Evolutionary conservation across 257 asterid genomes (phyloP), one percentile per base, ranked within the genome.

Genomic region (Solanum sejunctum): DNA sequence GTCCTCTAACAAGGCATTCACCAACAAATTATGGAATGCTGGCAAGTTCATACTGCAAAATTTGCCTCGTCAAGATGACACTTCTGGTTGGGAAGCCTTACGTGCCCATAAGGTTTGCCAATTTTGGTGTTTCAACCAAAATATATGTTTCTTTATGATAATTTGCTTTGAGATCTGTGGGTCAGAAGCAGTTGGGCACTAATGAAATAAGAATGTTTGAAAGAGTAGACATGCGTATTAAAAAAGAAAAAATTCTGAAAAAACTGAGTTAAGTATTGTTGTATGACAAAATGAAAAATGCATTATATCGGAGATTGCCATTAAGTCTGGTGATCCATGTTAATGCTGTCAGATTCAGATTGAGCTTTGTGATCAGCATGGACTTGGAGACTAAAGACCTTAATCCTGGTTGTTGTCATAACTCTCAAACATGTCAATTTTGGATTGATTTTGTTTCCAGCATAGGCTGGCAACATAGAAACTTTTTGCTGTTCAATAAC

Each of bases 1-100:
- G 91, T 87, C 89, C 81, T 91, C 99, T 85, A 96, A 90, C 89
- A 96, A 95, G 93, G 98, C 97, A 43, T 96, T 96, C 92, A 95
- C 98, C 91, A 96, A 96, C 92, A 96, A 96, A 91, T 89, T 96
- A 60, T 96, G 99, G 99, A 96, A 96, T 87, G 99, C 98, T 86
- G 99, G 98, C 88, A 96, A 96, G 92, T 96, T 96, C 86, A 86
- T 96, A 90, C 86, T 96, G 88, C 98, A 94, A 90, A 96, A 95
- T 90, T 88, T 96, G 91, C 99, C 99, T 45, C 85, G 61, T 86
- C 95, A 90, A 89, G 92, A 85, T 87, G 97, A 93, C 87, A 51
- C 63, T 82, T 86, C 97, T 88, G 93, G 98, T 88, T 91, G 98
- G 97, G 89, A 88, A 86, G 89, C 91, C 86, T 81, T 95, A 84